Evolutionary conservation across 257 asterid species (phyloP).

Genomic region (Dorcoceras hygrometricum): DNA sequence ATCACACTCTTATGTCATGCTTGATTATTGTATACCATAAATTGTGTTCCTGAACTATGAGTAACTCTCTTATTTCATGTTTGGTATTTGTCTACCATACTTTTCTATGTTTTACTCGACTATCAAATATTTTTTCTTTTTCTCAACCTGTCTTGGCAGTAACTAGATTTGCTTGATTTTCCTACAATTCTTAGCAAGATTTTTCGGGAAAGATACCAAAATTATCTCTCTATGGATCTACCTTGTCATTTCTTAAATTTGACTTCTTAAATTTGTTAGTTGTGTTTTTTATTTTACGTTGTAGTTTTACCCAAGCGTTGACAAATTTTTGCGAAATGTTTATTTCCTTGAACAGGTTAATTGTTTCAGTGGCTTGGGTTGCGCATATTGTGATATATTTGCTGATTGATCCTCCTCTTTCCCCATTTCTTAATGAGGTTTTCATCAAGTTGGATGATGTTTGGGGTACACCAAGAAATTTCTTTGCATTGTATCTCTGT

Average conservation of each 20-base stretch:
- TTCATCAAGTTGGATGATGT: constrained; percentile 85
- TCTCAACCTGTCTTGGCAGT: no score
- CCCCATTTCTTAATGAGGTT: constrained; percentile 87
- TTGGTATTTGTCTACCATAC: no score
- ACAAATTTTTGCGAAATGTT: constrained; percentile 13
- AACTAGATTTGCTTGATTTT: no score
- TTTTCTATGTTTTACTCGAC: no score
- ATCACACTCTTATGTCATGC: no score
- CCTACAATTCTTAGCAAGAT: no score
- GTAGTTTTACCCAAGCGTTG: constrained; percentile 8
- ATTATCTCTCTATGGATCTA: no score
- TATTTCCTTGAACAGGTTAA: constrained; percentile 55
- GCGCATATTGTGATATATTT: constrained; percentile 88
- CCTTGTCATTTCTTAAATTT: no score
- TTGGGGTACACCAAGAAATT: constrained; percentile 63
- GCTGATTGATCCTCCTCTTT: constrained; percentile 87
- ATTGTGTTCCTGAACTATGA: neutral
- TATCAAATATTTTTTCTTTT: neutral
- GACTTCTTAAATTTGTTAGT: no score
- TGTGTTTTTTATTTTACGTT: neutral
- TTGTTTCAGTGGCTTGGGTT: constrained; percentile 94
- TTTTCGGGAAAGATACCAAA: no score
- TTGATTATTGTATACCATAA: no score
- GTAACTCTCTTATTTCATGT: no score
- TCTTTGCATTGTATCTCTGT: constrained; percentile 16